Percentiles rank a stretch among this genome's conserved stretches.
These are phyloP conservation scores for Hortiboletus rubellus DNA, from an alignment of 1,284 basidiomycete species.

Conservation along the genomic window DNA sequence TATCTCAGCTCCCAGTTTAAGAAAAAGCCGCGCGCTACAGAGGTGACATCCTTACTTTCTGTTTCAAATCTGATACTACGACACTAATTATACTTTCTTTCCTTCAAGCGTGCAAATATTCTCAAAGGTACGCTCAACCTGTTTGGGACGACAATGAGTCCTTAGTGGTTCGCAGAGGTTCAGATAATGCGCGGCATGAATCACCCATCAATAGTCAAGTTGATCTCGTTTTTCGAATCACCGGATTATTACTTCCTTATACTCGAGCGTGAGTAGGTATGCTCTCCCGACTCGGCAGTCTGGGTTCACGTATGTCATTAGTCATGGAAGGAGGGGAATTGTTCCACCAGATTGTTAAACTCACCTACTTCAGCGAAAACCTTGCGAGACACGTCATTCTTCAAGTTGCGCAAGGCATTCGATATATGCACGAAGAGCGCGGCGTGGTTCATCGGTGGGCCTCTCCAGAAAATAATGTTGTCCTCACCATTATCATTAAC, in stretches of 20 bases:
- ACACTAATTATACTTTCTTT: slow-evolving; percentile 21
- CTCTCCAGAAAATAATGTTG: not conserved
- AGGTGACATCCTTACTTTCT: slow-evolving; percentile 63
- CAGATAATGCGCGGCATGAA: slow-evolving; percentile 98
- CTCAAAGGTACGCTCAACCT: slow-evolving; percentile 70
- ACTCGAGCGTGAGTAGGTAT: slow-evolving; percentile 72
- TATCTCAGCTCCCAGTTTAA: slow-evolving; percentile 92
- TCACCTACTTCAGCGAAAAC: slow-evolving; percentile 98
- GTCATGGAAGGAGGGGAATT: slow-evolving; percentile 98
- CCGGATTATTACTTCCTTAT: slow-evolving; percentile 94
- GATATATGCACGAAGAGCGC: slow-evolving; percentile 96
- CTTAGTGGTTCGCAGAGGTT: slow-evolving; percentile 66
- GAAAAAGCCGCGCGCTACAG: slow-evolving; percentile 94
- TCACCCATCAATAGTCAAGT: slow-evolving; percentile 89
- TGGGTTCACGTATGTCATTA: slow-evolving; percentile 34
- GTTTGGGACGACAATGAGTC: not conserved
- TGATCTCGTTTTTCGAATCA: slow-evolving; percentile 88
- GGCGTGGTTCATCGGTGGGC: slow-evolving; percentile 88
- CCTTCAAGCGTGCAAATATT: slow-evolving; percentile 88
- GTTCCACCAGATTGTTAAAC: slow-evolving; percentile 99
- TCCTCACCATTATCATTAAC: not conserved
- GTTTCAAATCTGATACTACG: slow-evolving; percentile 20
- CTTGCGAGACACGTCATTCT: slow-evolving; percentile 95
- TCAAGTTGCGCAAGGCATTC: slow-evolving; percentile 95
- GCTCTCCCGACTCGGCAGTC: not conserved